These are phyloP conservation scores for Rhynchosporium graminicola DNA, from an alignment of 2,329 filamentous ascomycete species.

Conservation along the genomic window DNA sequence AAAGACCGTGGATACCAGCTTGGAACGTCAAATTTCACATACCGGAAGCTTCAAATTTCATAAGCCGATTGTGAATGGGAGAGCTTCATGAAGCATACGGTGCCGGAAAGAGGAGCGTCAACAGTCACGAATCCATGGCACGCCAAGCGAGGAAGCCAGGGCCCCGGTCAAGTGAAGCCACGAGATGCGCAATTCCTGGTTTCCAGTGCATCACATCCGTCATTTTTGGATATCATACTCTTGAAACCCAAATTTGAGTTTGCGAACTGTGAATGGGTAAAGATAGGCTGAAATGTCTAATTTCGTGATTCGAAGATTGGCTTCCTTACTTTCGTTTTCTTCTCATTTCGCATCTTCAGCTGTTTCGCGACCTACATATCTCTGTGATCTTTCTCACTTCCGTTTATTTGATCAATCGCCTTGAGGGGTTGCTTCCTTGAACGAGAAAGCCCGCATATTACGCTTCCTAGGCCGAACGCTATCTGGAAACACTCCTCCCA, in stretches of 20 bases:
- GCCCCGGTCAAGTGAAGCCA: slow-evolving; percentile 11
- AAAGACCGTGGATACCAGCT: neutral
- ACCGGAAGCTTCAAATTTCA: neutral
- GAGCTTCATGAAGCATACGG: neutral
- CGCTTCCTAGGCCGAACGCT: too few species aligned
- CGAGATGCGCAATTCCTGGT: slow-evolving; percentile 16
- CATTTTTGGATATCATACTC: slow-evolving; percentile 13
- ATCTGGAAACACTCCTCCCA: neutral
- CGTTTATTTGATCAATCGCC: too few species aligned
- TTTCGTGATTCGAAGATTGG: too few species aligned
- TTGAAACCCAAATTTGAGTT: neutral
- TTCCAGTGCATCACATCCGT: slow-evolving; percentile 24
- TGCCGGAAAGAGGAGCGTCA: neutral
- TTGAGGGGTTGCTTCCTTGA: too few species aligned
- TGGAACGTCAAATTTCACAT: neutral
- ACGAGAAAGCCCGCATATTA: too few species aligned
- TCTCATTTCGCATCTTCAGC: too few species aligned
- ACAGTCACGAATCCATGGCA: neutral
- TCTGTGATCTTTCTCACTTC: too few species aligned
- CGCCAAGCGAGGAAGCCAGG: neutral
- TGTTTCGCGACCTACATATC: too few species aligned
- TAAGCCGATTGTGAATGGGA: too few species aligned
- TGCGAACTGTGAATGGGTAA: too few species aligned
- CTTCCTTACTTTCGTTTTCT: too few species aligned
- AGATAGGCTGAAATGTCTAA: too few species aligned